Evolutionary conservation across 495 filamentous ascomycete genomes (phyloP).

Genomic region (Penicillium robsamsonii): DNA sequence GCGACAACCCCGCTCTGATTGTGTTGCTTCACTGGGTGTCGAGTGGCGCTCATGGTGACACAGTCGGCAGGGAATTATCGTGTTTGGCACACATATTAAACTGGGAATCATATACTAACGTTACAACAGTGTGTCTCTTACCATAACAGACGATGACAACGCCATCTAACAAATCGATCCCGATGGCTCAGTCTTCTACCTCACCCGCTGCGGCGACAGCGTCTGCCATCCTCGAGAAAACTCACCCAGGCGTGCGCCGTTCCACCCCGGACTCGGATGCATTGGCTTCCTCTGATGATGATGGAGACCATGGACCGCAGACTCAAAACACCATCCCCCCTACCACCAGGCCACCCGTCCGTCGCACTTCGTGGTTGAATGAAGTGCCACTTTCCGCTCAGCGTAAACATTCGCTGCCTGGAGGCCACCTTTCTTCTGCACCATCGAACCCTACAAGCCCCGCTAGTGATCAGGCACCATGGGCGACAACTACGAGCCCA

Average conservation of each 20-base stretch:
- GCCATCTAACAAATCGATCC: slow-evolving; percentile 25
- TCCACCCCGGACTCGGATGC: slow-evolving; percentile 93
- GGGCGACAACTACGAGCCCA: slow-evolving; percentile 54
- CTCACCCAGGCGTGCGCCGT: slow-evolving; percentile 62
- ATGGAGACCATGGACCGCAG: slow-evolving; percentile 55
- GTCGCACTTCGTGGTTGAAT: slow-evolving; percentile 56
- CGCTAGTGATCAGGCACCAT: slow-evolving; percentile 65
- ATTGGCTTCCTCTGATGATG: slow-evolving; percentile 88
- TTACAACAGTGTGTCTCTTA: slow-evolving; percentile 3
- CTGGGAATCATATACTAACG: background rate
- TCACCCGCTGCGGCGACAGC: slow-evolving; percentile 43
- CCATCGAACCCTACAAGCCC: slow-evolving; percentile 74
- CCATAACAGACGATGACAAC: slow-evolving; percentile 35
- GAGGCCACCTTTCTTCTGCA: slow-evolving; percentile 67
- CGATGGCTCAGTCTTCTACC: slow-evolving; percentile 23
- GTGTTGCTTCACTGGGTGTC: slow-evolving; percentile 12
- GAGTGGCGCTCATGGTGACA: slow-evolving; percentile 10
- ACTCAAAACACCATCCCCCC: slow-evolving; percentile 36
- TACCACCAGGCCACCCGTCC: slow-evolving; percentile 37
- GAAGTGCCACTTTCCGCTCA: slow-evolving; percentile 45
- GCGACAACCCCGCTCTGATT: slow-evolving; percentile 11
- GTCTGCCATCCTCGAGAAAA: slow-evolving; percentile 67
- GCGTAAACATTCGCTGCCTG: slow-evolving; percentile 51
- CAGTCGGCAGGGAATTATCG: slow-evolving; percentile 1
- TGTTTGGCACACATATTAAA: slow-evolving; percentile 4